Conservation (phyloP, 495 filamentous ascomycete genomes). For the Thozetella sp. region DNA sequence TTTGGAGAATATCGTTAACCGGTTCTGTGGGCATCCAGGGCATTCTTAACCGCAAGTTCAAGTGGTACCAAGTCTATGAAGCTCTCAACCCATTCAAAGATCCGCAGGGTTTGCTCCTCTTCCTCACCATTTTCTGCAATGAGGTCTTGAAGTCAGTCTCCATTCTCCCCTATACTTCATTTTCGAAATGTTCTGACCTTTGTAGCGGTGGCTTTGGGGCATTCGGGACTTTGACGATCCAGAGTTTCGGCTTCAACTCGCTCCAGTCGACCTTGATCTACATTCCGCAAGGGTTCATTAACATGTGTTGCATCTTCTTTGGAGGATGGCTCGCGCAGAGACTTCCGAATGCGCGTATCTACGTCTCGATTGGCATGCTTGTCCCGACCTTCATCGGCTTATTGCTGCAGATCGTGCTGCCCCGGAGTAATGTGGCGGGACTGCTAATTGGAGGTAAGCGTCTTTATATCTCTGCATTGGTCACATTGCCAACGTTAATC, state of each 20-base stretch:
- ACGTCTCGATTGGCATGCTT: background rate
- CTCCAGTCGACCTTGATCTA: background rate
- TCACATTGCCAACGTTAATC: too few species aligned
- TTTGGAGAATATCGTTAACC: too few species aligned
- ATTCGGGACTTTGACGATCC: background rate
- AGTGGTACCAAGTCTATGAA: background rate
- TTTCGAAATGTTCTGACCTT: background rate
- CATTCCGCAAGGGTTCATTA: background rate
- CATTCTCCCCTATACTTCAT: background rate
- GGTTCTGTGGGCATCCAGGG: too few species aligned
- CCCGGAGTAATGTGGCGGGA: background rate
- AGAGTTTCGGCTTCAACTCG: background rate
- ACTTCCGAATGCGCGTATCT: background rate
- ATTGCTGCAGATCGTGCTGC: background rate
- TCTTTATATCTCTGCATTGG: background rate
- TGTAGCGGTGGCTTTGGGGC: background rate
- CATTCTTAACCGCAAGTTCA: slow-evolving; percentile 2
- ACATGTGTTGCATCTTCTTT: slow-evolving; percentile 1
- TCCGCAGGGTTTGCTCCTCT: background rate
- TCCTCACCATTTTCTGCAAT: slow-evolving; percentile 1
- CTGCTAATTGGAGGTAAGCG: background rate
- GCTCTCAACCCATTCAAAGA: background rate
- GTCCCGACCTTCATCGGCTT: background rate
- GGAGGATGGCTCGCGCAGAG: background rate
- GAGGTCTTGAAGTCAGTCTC: background rate